Base-by-base conservation (phyloP, 2,329 filamentous ascomycete genomes). In the Ilyonectria robusta region DNA sequence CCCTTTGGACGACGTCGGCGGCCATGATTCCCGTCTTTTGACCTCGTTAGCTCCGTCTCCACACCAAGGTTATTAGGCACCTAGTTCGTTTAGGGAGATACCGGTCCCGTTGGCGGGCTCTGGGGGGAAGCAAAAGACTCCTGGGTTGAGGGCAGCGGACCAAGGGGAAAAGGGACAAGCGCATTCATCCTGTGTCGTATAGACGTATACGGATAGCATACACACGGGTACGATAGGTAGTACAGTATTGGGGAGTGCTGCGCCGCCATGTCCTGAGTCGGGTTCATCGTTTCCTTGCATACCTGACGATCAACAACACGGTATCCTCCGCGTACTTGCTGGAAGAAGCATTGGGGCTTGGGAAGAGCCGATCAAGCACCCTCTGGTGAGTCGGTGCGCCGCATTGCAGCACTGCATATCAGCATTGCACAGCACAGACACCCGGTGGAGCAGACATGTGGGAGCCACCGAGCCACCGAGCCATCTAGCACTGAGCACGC, bases 341-440 rank as follows among this genome's bases (percentile, higher is more conserved):
- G 40, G 15, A 42, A 42, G 40, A 42, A n/a, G 40, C 40, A n/a
- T n/a, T n/a, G 40, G n/a, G 15, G 40, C 40, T n/a, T 42, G 6
- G 13, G 42, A 26, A 13, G 11, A n/a, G 19, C 13, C 31, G 15
- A 55, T 3, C 33, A 55, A 17, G 51, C 31, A 17, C 46, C 15
- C 40, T n/a, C 40, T 42, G 40, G n/a, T 17, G 13, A 50, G 23
- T 26, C 7, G 26, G 26, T 50, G 26, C 26, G 17, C 8, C 58
- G 47, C 48, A 53, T 60, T 33, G 59, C 59, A 57, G 59, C 35
- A 19, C 54, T 46, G 46, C 51, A 62, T 54, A 62, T 62, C 35
- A 62, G 53, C 59, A 62, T 57, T 50, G 59, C 51, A 44, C 51
- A 62, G 59, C 59, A 62, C 59, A 57, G 59, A 57, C 53, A 50